Base-by-base conservation (phyloP, 768 basidiomycete genomes). In the Cystobasidium ongulense region DNA sequence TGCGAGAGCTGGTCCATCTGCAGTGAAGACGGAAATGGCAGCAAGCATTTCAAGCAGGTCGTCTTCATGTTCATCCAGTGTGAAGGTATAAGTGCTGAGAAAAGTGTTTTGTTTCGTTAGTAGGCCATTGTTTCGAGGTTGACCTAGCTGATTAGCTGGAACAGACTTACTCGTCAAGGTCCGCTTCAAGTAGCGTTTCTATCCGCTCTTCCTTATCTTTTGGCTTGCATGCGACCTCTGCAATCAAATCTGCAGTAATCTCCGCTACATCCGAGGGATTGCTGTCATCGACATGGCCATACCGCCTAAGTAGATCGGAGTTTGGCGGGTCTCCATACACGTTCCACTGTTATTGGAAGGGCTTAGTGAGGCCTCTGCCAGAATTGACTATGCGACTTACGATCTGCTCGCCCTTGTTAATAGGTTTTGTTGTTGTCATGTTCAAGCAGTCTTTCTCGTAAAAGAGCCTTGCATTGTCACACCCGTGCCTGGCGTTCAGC, bases 251-350 rank as follows among this genome's bases (percentile, higher is more conserved):
- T 5, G 75, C 77, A 0, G 76, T 73, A 18, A 79, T 65, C 68
- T 79, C 80, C n/a, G 77, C 77, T 15, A 79, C 29, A 50, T 78
- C 77, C 5, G 75, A 65, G 0, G 76, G 74, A 53, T 77, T 79
- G 23, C 50, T 38, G 33, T 87, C 78, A 81, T 98, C 96, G 67
- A 95, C 88, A 78, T 97, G 90, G 0, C 96, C 96, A 78, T 95
- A 98, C 71, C 90, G 87, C 53, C 96, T 87, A n/a, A 99, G 85
- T 8, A 99, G 86, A 77, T 94, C 94, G 7, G 90, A 86, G 79
- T 98, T 98, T 4, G 95, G 92, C 1, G 87, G 88, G 78, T 94
- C 90, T 31, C 89, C 91, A 80, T 98, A 99, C 0, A 95, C 97
- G 80, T 98, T 98, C 87, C 88, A 92, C 92, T 94, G 76, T 7